phyloP scores from a whole-genome alignment of 768 basidiomycete species.

The Termitomyces titanicus region DNA sequence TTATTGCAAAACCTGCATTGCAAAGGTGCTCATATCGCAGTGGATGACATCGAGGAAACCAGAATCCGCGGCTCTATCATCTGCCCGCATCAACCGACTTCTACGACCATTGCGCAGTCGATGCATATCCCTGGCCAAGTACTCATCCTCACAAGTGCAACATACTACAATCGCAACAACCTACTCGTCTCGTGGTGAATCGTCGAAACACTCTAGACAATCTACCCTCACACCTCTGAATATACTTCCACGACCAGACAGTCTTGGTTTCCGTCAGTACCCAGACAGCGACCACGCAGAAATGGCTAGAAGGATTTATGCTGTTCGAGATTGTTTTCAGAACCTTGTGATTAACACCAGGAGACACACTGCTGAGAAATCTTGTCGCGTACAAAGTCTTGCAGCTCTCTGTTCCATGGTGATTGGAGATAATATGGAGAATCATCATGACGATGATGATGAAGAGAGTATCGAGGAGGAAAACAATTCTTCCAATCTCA shows the following conservation, averaged over 20 bases:
- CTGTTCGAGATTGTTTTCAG: slow-evolving; percentile 52
- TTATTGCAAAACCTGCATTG: background rate
- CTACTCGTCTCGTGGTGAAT: background rate
- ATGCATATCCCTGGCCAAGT: slow-evolving; percentile 17
- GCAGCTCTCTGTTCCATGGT: slow-evolving; percentile 43
- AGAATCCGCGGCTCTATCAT: slow-evolving; percentile 13
- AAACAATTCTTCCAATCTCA: slow-evolving; percentile 21
- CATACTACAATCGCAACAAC: background rate
- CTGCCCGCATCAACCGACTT: slow-evolving; percentile 19
- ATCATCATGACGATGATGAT: slow-evolving; percentile 12
- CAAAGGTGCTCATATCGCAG: background rate
- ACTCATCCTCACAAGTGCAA: background rate
- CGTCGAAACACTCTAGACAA: background rate
- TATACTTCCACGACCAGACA: slow-evolving; percentile 34
- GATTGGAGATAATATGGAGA: slow-evolving; percentile 44
- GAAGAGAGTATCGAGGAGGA: slow-evolving; percentile 19
- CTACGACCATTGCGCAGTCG: slow-evolving; percentile 21
- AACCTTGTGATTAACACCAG: slow-evolving; percentile 41
- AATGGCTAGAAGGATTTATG: slow-evolving; percentile 45
- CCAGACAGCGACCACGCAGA: slow-evolving; percentile 30
- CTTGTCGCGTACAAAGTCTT: slow-evolving; percentile 28
- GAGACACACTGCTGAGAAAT: background rate
- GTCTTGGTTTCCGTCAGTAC: slow-evolving; percentile 26
- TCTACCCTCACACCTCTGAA: slow-evolving; percentile 26
- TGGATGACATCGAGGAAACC: slow-evolving; percentile 9